Evolutionary conservation across 306 rosid genomes (phyloP), one percentile per base, ranked within the genome.

Genomic region (Cercis canadensis): DNA sequence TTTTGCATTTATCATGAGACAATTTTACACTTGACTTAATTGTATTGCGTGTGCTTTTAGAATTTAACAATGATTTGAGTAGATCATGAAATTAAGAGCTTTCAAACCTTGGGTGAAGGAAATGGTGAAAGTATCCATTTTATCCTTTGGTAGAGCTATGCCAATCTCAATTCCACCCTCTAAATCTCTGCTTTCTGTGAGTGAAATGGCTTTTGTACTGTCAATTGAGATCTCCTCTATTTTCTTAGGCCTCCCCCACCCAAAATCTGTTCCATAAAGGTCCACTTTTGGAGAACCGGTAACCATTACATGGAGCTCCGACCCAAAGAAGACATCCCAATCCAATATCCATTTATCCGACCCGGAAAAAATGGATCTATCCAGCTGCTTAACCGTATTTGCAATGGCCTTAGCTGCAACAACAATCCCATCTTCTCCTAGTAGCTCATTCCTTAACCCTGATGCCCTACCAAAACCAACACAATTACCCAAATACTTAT

Each of bases 211-310:
- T 36, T 47, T 78, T 34, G 18, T 75, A 21, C 36, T 45, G 33
- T 87, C 83, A 65, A 80, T 80, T 33, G 83, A 80, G 31, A 80
- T 49, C 29, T 84, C 86, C 65, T 87, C 84, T 49, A 82, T 80
- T 46, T 81, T 83, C 70, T 62, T 73, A 3, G 88, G 73, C 44
- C 50, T 56, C 0, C 84, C 88, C 82, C 80, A 75, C 67, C 92
- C 89, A 62, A 87, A 87, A 79, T 87, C 84, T 0, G 65, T 80
- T 5, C 50, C 77, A 18, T 83, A 87, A 6, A 84, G 81, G 46
- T 87, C 82, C 77, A 87, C 49, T 55, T 87, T 82, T 11, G 92
- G 89, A 3, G 89, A 84, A 79, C 92, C 81, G 0, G 69, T 34
- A 2, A 40, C 82, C 75, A 75, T 47, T 18, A 82, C 50, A 47